A percentile compares a stretch with the other conserved stretches of the same genome.
Evolutionary conservation across 139 green algal species (phyloP).

Genomic region (Coelastrella sp.): DNA sequence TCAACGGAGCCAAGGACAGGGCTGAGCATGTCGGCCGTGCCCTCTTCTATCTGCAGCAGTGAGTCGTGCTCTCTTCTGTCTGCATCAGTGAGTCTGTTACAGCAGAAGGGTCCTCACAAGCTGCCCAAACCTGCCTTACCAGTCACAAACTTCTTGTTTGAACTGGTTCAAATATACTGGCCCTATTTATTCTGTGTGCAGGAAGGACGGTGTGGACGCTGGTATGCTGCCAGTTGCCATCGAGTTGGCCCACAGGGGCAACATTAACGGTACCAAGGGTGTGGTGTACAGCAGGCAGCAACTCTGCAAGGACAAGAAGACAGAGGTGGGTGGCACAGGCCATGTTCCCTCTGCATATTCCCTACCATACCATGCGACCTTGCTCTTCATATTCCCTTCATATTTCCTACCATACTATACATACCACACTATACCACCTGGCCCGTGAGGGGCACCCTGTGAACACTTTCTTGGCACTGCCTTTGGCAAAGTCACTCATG

Average conservation of each 20-base stretch:
- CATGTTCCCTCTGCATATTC: not conserved
- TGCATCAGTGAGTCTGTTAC: conserved; percentile 48
- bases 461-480: too few species aligned
- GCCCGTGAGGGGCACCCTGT: not conserved
- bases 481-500: too few species aligned
- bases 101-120: not conserved
- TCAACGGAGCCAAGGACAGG: not conserved
- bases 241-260: conserved; percentile 51
- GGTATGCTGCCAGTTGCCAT: conserved; percentile 56
- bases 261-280: conserved; percentile 1
- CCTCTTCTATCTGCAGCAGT: conserved; percentile 56
- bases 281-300: conserved; percentile 17
- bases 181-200: not conserved
- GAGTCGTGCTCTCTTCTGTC: conserved; percentile 51
- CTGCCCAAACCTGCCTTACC: too few species aligned
- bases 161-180: not conserved
- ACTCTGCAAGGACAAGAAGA: not conserved
- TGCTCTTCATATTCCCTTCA: too few species aligned
- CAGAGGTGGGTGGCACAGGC: not conserved
- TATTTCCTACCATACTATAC: not conserved
- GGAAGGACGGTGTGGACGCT: conserved; percentile 11
- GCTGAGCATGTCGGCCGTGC: conserved; percentile 51
- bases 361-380: too few species aligned
- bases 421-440: not conserved
- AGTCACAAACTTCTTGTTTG: not conserved